A percentile compares a stretch with the other conserved stretches of the same genome.
phyloP scores from a whole-genome alignment of 148 eudicot species.

The Salicornia ramosissima region DNA sequence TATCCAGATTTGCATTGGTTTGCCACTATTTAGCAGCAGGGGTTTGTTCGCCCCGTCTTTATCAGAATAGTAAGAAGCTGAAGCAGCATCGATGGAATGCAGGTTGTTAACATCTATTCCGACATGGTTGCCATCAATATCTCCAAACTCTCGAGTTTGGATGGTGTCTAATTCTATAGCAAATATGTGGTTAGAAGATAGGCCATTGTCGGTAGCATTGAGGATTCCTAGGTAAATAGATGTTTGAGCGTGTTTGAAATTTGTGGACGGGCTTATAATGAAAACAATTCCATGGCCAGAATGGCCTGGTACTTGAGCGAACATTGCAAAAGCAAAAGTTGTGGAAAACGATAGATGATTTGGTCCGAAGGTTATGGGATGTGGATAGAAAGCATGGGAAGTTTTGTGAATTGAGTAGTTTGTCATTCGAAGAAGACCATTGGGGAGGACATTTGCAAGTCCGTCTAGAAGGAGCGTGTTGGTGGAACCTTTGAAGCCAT shows the following conservation, averaged over 20 bases:
- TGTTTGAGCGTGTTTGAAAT: constrained; percentile 4
- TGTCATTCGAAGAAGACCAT: constrained; percentile 23
- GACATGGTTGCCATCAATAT: constrained; percentile 28
- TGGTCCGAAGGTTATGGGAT: constrained; percentile 14
- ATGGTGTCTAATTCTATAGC: constrained; percentile 29
- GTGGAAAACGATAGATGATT: constrained; percentile 21
- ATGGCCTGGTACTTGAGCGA: constrained; percentile 9
- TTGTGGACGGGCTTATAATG: constrained; percentile 15
- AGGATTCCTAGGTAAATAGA: constrained; percentile 22
- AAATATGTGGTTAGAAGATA: constrained; percentile 21
- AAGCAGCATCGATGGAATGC: constrained; percentile 7
- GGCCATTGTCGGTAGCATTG: constrained; percentile 15
- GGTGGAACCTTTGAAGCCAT: constrained; percentile 24
- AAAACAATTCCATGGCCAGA: constrained; percentile 25
- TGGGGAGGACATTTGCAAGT: constrained; percentile 13
- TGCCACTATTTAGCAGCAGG: constrained; percentile 15
- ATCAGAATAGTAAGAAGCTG: constrained; percentile 24
- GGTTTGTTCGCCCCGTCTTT: constrained; percentile 12
- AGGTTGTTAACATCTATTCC: constrained; percentile 24
- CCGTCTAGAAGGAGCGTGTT: constrained; percentile 19
- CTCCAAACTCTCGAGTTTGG: not conserved
- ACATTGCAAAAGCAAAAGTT: constrained; percentile 24
- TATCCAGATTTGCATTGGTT: constrained; percentile 22
- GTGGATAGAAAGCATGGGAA: constrained; percentile 27
- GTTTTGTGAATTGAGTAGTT: constrained; percentile 1